Evolutionary conservation across 2,329 filamentous ascomycete genomes (phyloP), one percentile per base, ranked within the genome.

Genomic region (Ascocoryne sarcoides): DNA sequence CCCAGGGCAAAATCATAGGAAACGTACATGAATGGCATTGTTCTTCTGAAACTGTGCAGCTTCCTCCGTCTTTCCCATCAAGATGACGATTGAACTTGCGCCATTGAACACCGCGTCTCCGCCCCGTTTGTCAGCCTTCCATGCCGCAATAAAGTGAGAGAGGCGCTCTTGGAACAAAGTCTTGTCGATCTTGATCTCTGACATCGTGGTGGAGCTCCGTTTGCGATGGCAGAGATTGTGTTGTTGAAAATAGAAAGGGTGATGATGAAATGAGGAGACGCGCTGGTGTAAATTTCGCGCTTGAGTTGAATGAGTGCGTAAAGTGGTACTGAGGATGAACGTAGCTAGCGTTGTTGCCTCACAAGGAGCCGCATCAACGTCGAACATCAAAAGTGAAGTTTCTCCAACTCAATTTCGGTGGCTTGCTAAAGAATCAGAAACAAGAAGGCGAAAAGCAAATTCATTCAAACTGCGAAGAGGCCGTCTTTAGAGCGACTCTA

Each of bases 1-100:
- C 14, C 15, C 4, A 15, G 15, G n/a, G n/a, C 9, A 4, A 28
- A 12, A 17, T 10, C 4, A 14, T 15, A 9, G n/a, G 3, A 50
- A 40, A 69, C 82, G 61, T 72, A 94, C 88, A 69, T 96, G 92
- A 65, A 95, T 82, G 16, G 92, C 88, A 63, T 95, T 95, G 59
- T 89, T 94, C 72, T 98, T 98, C 65, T 90, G 80, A 57, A 94
- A 95, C 56, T 82, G 81, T 48, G 82, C 82, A 31, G 77, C 75
- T 58, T 95, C 89, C 58, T 92, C 87, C 49, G 88, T 88, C 70
- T 95, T 98, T 64, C 92, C 92, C 76, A 95, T 92, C 61, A 93
- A 74, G 45, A 95, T 76, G 55, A 92, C 70, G 56, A 98, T 85
- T 45, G 90, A 94, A 50, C 81, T 79, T 51, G 79, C 89, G 59